These are phyloP conservation scores for Cyberlindnera mississippiensis DNA, from an alignment of 805 yeast genomes.

Conservation along the genomic window DNA sequence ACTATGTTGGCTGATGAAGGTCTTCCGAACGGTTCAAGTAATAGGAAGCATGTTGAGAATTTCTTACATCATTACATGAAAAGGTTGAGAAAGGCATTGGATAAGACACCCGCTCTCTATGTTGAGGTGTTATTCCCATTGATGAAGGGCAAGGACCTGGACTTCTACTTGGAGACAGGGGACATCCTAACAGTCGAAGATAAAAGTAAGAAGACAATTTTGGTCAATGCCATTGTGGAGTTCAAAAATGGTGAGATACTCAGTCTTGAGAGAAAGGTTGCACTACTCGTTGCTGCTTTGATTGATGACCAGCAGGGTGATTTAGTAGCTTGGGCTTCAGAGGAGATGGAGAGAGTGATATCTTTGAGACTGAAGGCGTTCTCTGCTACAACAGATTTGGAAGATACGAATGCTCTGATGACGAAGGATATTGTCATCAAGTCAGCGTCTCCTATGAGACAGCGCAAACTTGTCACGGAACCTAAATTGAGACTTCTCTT, in stretches of 20 bases:
- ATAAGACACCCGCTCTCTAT: constrained; percentile 48
- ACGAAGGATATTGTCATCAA: constrained; percentile 14
- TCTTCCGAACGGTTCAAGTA: constrained; percentile 39
- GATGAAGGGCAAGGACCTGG: constrained; percentile 40
- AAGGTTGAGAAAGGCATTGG: constrained; percentile 45
- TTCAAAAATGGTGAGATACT: constrained; percentile 28
- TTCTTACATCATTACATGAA: constrained; percentile 65
- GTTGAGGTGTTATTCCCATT: constrained; percentile 68
- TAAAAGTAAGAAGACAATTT: constrained; percentile 11
- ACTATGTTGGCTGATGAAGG: constrained; percentile 50
- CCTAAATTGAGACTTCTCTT: constrained; percentile 47
- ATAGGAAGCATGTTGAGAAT: constrained; percentile 58
- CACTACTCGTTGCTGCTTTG: constrained; percentile 47
- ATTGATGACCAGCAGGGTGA: constrained; percentile 40
- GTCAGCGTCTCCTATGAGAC: constrained; percentile 19
- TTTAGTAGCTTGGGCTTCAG: constrained; percentile 41
- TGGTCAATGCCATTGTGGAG: constrained; percentile 20
- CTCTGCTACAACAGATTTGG: background rate
- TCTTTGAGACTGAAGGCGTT: constrained; percentile 22
- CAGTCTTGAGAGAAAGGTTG: constrained; percentile 44
- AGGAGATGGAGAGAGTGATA: constrained; percentile 33
- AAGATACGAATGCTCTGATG: background rate
- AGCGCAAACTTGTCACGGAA: constrained; percentile 39
- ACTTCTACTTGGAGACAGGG: constrained; percentile 59
- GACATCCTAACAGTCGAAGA: constrained; percentile 28